Conservation (phyloP, 75 land plant species). For the Isoetes taiwanensis region DNA sequence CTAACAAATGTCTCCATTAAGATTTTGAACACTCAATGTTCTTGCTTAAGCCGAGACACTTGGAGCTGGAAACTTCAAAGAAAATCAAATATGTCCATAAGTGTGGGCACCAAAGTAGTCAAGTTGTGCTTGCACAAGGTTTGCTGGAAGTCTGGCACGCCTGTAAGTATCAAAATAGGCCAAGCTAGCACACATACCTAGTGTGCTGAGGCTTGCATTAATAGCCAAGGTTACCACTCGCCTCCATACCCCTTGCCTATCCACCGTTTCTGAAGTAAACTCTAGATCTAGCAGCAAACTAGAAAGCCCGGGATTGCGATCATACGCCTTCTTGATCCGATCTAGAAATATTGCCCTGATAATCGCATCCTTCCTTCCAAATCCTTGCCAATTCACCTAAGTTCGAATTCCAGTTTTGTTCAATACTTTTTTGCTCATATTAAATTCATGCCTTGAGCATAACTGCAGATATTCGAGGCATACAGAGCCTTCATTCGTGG, state of each 20-base stretch:
- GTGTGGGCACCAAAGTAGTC: conserved; percentile 65
- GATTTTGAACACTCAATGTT: no score
- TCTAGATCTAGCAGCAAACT: conserved; percentile 49
- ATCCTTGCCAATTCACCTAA: conserved; percentile 58
- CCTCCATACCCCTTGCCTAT: conserved; percentile 49
- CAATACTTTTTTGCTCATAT: conserved; percentile 45
- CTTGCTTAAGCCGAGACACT: no score
- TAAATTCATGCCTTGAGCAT: conserved; percentile 62
- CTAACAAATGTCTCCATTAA: no score
- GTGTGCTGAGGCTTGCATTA: conserved; percentile 41
- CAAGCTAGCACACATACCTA: conserved; percentile 55
- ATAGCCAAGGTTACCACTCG: conserved; percentile 45
- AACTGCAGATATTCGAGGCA: conserved; percentile 42
- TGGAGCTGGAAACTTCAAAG: no score
- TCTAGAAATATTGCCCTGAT: conserved; percentile 55
- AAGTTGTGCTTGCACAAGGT: conserved; percentile 52
- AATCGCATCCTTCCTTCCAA: conserved; percentile 63
- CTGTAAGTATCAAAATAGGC: conserved; percentile 52
- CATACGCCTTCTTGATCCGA: conserved; percentile 57
- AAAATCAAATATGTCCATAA: conserved; percentile 41
- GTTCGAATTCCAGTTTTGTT: conserved; percentile 42
- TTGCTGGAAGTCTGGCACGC: conserved; percentile 45
- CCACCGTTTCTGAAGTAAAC: conserved; percentile 51
- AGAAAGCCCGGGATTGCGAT: conserved; percentile 40
- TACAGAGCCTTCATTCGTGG: conserved; percentile 13